These are phyloP conservation scores for Malus hybrid DNA, from an alignment of 331 rosid species.

Conservation along the genomic window DNA sequence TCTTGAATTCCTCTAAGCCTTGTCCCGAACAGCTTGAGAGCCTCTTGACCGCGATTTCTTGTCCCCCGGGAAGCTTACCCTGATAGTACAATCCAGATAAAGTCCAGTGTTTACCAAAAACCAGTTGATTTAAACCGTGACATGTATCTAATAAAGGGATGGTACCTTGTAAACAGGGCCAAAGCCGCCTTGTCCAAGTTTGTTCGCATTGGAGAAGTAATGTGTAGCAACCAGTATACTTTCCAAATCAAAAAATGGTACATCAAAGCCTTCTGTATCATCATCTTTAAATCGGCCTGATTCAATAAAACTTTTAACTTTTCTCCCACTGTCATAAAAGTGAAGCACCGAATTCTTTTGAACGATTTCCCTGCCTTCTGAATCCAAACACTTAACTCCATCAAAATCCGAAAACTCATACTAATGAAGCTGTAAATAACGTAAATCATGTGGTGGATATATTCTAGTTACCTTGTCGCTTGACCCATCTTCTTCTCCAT, in stretches of 20 bases:
- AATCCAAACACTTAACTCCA: constrained; percentile 22
- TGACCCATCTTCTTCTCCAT: constrained; percentile 31
- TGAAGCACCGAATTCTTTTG: constrained; percentile 37
- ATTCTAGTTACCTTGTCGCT: constrained; percentile 39
- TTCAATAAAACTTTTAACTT: constrained; percentile 55
- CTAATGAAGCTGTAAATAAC: background rate
- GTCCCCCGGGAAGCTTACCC: constrained; percentile 30
- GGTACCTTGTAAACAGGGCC: constrained; percentile 38
- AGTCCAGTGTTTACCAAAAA: background rate
- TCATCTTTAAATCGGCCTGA: constrained; percentile 50
- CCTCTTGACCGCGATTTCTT: constrained; percentile 36
- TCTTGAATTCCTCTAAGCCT: constrained; percentile 37
- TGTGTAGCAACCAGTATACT: constrained; percentile 50
- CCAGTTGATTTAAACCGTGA: background rate
- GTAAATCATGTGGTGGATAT: background rate
- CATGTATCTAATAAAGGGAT: background rate
- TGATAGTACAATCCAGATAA: background rate
- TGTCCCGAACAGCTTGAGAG: constrained; percentile 38
- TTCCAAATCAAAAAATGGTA: constrained; percentile 62
- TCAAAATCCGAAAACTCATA: background rate
- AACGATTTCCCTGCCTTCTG: constrained; percentile 42
- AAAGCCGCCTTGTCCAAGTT: constrained; percentile 40
- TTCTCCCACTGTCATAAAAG: constrained; percentile 47
- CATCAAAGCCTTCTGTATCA: constrained; percentile 53
- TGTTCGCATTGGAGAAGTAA: constrained; percentile 41